Percentiles rank a stretch among this genome's conserved stretches.
Evolutionary conservation across 192 early-diverging fungal species (phyloP).

Genomic region (Entomortierella chlamydospora): DNA sequence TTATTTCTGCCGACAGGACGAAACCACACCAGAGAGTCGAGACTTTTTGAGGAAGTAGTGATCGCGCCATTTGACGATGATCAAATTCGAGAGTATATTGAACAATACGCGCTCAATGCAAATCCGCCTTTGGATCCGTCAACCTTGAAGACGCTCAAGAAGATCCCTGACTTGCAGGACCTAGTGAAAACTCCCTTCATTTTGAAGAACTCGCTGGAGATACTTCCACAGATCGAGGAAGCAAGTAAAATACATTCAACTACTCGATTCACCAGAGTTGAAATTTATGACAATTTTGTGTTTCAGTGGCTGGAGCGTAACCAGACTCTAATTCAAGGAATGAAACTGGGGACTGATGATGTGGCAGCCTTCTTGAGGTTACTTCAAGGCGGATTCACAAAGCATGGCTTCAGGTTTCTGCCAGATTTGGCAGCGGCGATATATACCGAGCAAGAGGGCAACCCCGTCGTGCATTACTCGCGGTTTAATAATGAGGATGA

Average conservation of each 20-base stretch:
- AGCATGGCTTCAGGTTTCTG: neutral
- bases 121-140: neutral
- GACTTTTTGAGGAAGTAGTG: neutral
- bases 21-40: neutral
- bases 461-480: no score
- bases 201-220: neutral
- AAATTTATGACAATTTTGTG: conserved; percentile 1
- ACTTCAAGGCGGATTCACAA: neutral
- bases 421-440: conserved; percentile 2
- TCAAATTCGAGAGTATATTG: conserved; percentile 1
- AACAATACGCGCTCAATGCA: neutral
- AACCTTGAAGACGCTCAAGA: neutral
- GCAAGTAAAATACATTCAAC: neutral
- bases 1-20: neutral
- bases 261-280: neutral
- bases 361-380: neutral
- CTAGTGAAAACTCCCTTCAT: conserved; percentile 1
- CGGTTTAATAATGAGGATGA: no score
- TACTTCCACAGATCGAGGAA: neutral
- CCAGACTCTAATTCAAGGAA: neutral
- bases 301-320: neutral
- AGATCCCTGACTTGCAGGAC: conserved; percentile 1
- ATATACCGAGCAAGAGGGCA: neutral
- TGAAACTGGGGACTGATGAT: neutral
- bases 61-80: neutral